These are phyloP conservation scores for Zoysia pacifica DNA, from an alignment of 176 grass and related monocot genomes.

Conservation along the genomic window DNA sequence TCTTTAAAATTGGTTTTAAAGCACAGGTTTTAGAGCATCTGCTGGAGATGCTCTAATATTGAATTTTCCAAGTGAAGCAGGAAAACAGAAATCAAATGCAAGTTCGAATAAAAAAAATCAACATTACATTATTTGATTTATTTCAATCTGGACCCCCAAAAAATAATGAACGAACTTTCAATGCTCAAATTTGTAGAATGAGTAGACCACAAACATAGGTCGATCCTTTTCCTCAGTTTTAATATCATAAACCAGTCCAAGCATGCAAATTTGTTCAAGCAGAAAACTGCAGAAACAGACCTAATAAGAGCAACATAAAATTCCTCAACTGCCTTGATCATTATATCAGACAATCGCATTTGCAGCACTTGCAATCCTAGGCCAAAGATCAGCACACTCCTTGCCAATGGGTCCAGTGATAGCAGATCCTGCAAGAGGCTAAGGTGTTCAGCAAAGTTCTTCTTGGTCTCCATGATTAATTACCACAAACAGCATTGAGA, in stretches of 20 bases:
- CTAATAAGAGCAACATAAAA: background rate
- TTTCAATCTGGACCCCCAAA: too few relatives aligned
- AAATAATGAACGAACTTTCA: too few relatives aligned
- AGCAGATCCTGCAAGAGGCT: conserved; percentile 46
- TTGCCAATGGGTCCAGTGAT: conserved; percentile 67
- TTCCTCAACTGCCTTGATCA: background rate
- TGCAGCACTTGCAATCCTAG: conserved; percentile 59
- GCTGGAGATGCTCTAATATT: too few relatives aligned
- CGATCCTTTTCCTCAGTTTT: background rate
- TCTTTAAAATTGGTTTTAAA: too few relatives aligned
- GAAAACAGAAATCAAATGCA: too few relatives aligned
- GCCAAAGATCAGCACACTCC: conserved; percentile 63
- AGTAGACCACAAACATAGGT: background rate
- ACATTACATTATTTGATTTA: too few relatives aligned
- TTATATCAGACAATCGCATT: conserved; percentile 53
- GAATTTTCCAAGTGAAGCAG: too few relatives aligned
- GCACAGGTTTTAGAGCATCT: too few relatives aligned
- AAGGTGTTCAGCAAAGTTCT: background rate
- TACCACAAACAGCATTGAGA: background rate
- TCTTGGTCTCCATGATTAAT: background rate
- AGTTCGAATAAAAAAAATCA: too few relatives aligned
- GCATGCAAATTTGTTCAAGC: conserved; percentile 1
- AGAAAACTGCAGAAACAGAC: conserved; percentile 12
- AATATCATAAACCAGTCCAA: conserved; percentile 1
- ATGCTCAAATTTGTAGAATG: too few relatives aligned